Evolutionary conservation across 495 filamentous ascomycete species (phyloP), one percentile per base, ranked within the genome.

Genomic region (Neurospora intermedia): DNA sequence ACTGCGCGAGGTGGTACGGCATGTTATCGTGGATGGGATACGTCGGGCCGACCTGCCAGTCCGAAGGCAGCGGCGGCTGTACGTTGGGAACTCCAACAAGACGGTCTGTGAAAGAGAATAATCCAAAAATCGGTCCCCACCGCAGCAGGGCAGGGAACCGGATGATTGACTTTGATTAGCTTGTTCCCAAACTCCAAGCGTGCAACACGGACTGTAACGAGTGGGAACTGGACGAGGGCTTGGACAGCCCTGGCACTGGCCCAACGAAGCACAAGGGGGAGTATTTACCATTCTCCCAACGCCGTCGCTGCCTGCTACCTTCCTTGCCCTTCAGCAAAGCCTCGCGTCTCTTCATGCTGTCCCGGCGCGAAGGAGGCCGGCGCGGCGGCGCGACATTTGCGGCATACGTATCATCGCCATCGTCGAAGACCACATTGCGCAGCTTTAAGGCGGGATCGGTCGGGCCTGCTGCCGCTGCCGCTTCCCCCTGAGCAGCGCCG

Each of bases 201-300:
- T 38, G 54, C 27, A 66, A 38, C 35, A 31, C 15, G 20, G 6
- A 31, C n/a, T 31, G 70, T 42, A 31, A 62, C n/a, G 40, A 42
- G 20, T 18, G 27, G 6, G 27, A n/a, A 71, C 3, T 31, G 23
- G 42, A 20, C 8, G 42, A 20, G 20, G 11, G n/a, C 43, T n/a
- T 10, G 4, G 7, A n/a, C 20, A 66, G 70, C 62, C 35, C 23
- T 45, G 42, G 16, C 41, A 59, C 23, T 48, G 13, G 9, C 13
- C 39, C 15, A 40, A 43, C 15, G 46, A 35, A 42, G 15, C 31
- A 40, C 20, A 38, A 23, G 54, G 23, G 23, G 45, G 70, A 70
- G 69, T 20, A 73, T 71, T 40, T 87, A 97, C 94, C 94, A 81
- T 99, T 99, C 84, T 99, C 96, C 94, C 94, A 98, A 48, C 94